phyloP scores from a whole-genome alignment of 345 rosid species.

The Atalantia buxifolia region DNA sequence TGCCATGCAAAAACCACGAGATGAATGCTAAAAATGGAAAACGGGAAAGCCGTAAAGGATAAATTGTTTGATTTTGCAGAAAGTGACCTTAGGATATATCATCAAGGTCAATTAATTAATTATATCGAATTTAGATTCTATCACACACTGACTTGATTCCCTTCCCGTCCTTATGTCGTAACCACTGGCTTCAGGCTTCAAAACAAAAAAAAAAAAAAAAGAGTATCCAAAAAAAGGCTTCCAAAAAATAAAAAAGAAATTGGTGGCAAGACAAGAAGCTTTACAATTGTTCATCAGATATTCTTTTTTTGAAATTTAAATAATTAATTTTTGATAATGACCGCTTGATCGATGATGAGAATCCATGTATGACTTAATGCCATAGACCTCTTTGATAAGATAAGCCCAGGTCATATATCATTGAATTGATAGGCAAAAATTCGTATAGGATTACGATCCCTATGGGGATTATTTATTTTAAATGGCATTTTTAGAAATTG shows the following conservation, averaged over 20 bases:
- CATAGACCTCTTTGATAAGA: not conserved
- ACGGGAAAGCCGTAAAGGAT: not conserved
- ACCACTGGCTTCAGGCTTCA: not conserved
- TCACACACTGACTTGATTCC: not conserved
- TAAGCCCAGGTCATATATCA: too few relatives aligned
- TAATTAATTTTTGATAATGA: not conserved
- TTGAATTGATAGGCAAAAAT: too few relatives aligned
- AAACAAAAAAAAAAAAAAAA: too few relatives aligned
- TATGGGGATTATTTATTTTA: too few relatives aligned
- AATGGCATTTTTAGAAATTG: too few relatives aligned
- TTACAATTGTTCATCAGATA: not conserved
- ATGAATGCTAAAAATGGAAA: slow-evolving; percentile 3
- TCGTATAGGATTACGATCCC: too few relatives aligned
- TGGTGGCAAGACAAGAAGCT: not conserved
- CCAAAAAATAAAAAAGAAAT: too few relatives aligned
- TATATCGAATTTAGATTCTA: not conserved
- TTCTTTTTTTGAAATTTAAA: not conserved
- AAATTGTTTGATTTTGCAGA: not conserved
- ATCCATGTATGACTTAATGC: not conserved
- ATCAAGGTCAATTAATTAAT: not conserved
- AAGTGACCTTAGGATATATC: not conserved
- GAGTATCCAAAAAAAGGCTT: not conserved
- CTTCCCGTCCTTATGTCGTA: not conserved
- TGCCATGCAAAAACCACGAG: not conserved
- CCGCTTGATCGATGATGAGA: not conserved